Base-by-base conservation (phyloP, 306 rosid species). In the Vachellia collinsii region DNA sequence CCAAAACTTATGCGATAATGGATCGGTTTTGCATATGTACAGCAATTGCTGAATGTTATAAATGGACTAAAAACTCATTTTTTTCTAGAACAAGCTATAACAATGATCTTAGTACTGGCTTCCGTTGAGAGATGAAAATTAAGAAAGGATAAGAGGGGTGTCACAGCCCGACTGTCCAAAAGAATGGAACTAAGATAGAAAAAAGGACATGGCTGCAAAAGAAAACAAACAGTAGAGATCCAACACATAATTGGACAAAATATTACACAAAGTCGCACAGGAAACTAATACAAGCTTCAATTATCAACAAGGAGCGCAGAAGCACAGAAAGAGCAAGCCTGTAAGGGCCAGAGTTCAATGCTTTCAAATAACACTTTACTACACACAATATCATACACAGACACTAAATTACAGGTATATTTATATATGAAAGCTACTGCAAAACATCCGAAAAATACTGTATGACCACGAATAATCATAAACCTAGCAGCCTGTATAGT, bases 361-460 rank as follows among this genome's bases (percentile, higher is more conserved):
- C 22, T 66, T 66, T 8, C 5, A 51, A 70, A 63, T 41, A 25
- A 69, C 42, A 70, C 50, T 72, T 76, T 83, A 22, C 14, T 53
- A 20, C 41, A 43, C 80, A 56, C 63, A 65, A 42, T 42, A 67
- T 47, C 59, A 79, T 11, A 42, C 67, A 73, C 5, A 79, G 20
- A 47, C 74, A 72, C 78, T 51, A 85, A 77, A 81, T 83, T 46
- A 67, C 81, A 71, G 6, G 71, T 61, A 80, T 62, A 80, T 25
- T 69, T 62, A 81, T 59, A 84, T 72, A 74, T 22, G 56, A 67
- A 34, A 67, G 70, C 78, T 34, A 74, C 76, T 11, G 53, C 34
- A 4, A 82, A 80, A 86, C 80, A 87, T 75, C 80, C 72, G 43
- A 68, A 70, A 23, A 72, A 22, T 37, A 76, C 63, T 46, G 78